Conservation (phyloP, 2,329 filamentous ascomycete genomes). For the Pseudonectria foliicola region DNA sequence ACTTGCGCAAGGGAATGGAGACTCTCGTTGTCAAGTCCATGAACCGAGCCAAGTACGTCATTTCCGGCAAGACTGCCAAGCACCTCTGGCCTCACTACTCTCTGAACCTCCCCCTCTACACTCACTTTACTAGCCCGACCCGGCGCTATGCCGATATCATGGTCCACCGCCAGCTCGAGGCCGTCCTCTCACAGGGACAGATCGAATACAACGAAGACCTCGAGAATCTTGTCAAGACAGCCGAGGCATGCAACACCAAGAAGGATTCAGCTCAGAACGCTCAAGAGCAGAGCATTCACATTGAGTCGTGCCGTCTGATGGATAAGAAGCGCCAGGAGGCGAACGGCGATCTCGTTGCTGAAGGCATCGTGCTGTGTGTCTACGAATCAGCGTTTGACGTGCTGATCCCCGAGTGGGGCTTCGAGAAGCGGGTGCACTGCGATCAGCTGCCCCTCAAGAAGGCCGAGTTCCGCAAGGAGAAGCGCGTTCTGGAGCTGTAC, state of each 20-base stretch:
- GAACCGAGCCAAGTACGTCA: conserved; percentile 92
- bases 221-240: conserved; percentile 82
- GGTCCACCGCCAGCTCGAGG: conserved; percentile 90
- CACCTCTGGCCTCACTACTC: conserved; percentile 83
- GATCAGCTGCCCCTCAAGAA: conserved; percentile 97
- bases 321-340: conserved; percentile 81
- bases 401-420: conserved; percentile 94
- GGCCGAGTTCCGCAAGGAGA: conserved; percentile 97
- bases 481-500: conserved; percentile 89
- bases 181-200: conserved; percentile 71
- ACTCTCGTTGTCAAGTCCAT: conserved; percentile 91
- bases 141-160: conserved; percentile 92
- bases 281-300: conserved; percentile 97
- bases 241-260: conserved; percentile 96
- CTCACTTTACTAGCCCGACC: conserved; percentile 93
- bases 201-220: conserved; percentile 84
- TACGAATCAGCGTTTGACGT: conserved; percentile 99
- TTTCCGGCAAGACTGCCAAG: conserved; percentile 70
- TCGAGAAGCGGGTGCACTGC: conserved; percentile 98
- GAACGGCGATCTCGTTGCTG: conserved; percentile 86
- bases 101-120: conserved; percentile 88
- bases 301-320: conserved; percentile 94
- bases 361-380: conserved; percentile 92
- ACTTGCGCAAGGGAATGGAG: conserved; percentile 96
- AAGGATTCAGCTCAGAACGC: conserved; percentile 97